phyloP scores from a whole-genome alignment of 306 rosid genomes.

The Vachellia collinsii region DNA sequence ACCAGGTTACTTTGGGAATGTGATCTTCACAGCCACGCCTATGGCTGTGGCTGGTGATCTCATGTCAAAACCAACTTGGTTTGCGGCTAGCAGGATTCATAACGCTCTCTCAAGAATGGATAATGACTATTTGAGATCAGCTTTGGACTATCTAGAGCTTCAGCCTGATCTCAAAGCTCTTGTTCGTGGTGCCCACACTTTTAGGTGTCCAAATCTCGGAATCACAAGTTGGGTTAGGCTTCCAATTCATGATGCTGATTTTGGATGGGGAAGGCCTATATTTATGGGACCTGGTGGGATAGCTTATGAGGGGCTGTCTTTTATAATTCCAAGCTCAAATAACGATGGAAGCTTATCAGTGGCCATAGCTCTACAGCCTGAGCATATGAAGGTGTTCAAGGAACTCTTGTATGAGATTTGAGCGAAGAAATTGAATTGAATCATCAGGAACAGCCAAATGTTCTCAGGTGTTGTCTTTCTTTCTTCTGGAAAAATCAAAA shows the following conservation, averaged over 20 bases:
- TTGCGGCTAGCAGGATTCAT: conserved; percentile 73
- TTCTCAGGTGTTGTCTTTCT: conserved; percentile 37
- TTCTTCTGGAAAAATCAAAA: not conserved
- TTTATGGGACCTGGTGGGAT: not conserved
- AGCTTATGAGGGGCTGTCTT: conserved; percentile 31
- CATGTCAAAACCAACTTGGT: conserved; percentile 70
- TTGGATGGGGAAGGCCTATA: not conserved
- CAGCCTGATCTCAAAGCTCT: not conserved
- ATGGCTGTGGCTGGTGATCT: conserved; percentile 67
- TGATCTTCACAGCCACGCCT: conserved; percentile 82
- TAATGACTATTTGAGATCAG: conserved; percentile 28
- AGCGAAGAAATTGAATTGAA: conserved; percentile 26
- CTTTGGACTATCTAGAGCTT: not conserved
- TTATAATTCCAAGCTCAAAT: conserved; percentile 63
- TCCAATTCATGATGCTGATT: conserved; percentile 88
- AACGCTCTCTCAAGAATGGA: conserved; percentile 65
- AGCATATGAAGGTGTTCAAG: conserved; percentile 61
- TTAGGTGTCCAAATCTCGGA: not conserved
- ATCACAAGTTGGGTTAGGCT: conserved; percentile 11
- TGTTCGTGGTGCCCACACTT: not conserved
- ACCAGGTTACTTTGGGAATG: conserved; percentile 80
- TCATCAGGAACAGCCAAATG: conserved; percentile 8
- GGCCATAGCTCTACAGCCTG: conserved; percentile 30
- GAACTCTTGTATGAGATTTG: conserved; percentile 56
- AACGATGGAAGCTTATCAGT: conserved; percentile 70